These are phyloP conservation scores for Cercospora zeae-maydis DNA, from an alignment of 2,329 filamentous ascomycete genomes.

Conservation along the genomic window DNA sequence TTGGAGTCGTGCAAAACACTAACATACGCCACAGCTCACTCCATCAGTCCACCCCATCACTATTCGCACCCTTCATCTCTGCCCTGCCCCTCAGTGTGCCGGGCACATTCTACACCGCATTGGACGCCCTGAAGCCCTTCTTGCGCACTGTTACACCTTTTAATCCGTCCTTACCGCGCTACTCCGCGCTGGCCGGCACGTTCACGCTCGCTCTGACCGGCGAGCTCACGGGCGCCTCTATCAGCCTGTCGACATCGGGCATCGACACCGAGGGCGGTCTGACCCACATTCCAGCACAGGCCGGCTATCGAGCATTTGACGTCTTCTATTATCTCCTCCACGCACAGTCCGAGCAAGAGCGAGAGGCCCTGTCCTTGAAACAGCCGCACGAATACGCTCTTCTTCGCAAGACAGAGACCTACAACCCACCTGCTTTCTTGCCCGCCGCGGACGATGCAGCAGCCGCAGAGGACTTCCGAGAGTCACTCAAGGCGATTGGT, in stretches of 20 bases:
- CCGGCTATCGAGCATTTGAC: slow-evolving; percentile 88
- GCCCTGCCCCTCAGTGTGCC: slow-evolving; percentile 78
- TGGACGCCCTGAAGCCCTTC: slow-evolving; percentile 82
- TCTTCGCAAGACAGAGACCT: slow-evolving; percentile 79
- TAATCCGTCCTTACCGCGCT: slow-evolving; percentile 78
- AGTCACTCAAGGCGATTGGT: slow-evolving; percentile 82
- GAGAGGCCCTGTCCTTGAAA: slow-evolving; percentile 81
- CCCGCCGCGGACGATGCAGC: slow-evolving; percentile 90
- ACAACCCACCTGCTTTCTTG: slow-evolving; percentile 79
- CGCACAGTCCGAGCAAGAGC: slow-evolving; percentile 74
- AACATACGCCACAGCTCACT: slow-evolving; percentile 61
- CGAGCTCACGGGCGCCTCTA: slow-evolving; percentile 67
- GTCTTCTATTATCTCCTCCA: slow-evolving; percentile 97
- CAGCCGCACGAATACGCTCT: slow-evolving; percentile 72
- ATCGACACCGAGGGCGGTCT: slow-evolving; percentile 81
- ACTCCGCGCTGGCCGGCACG: slow-evolving; percentile 75
- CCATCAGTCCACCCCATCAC: slow-evolving; percentile 80
- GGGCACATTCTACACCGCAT: slow-evolving; percentile 67
- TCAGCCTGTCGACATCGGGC: slow-evolving; percentile 80
- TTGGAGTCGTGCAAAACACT: slow-evolving; percentile 2
- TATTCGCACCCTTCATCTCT: slow-evolving; percentile 75
- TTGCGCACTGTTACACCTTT: slow-evolving; percentile 80
- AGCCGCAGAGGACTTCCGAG: slow-evolving; percentile 86
- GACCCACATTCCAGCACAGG: slow-evolving; percentile 71
- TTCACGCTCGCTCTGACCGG: slow-evolving; percentile 79